Conservation (phyloP, 2,329 filamentous ascomycete species). For the Colletotrichum tabaci region DNA sequence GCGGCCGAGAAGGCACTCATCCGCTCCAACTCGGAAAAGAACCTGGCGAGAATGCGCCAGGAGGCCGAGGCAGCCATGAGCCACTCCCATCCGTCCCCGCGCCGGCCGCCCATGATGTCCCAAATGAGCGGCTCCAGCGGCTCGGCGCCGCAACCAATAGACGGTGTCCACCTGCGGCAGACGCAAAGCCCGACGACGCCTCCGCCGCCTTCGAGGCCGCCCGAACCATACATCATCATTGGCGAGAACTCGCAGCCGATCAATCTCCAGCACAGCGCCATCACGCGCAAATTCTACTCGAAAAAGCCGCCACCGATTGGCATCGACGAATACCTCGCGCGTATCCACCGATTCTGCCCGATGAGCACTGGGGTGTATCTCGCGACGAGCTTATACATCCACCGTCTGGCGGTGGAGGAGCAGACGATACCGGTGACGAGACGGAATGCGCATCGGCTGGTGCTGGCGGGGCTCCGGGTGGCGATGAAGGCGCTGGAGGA, state of each 20-base stretch:
- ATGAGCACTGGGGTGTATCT: constrained; percentile 96
- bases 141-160: constrained; percentile 38
- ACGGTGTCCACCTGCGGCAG: constrained; percentile 40
- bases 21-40: constrained; percentile 70
- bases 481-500: constrained; percentile 98
- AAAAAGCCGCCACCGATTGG: constrained; percentile 88
- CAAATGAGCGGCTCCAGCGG: constrained; percentile 41
- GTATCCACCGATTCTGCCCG: constrained; percentile 91
- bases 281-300: constrained; percentile 94
- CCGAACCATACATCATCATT: constrained; percentile 71
- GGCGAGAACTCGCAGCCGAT: constrained; percentile 81
- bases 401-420: constrained; percentile 84
- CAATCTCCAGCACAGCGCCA: constrained; percentile 84
- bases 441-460: constrained; percentile 87
- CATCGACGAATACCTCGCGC: constrained; percentile 86
- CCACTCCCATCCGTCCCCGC: constrained; percentile 14
- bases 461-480: constrained; percentile 87
- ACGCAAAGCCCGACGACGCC: constrained; percentile 54
- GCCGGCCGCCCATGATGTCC: constrained; percentile 27
- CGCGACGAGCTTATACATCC: constrained; percentile 89
- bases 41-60: constrained; percentile 61
- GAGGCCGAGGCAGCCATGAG: constrained; percentile 51
- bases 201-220: constrained; percentile 48
- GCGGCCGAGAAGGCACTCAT: constrained; percentile 75
- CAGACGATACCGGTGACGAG: constrained; percentile 84